A percentile compares a stretch with the other conserved stretches of the same genome.
These are phyloP conservation scores for Podospora australis DNA, from an alignment of 495 filamentous ascomycete species.

Conservation along the genomic window DNA sequence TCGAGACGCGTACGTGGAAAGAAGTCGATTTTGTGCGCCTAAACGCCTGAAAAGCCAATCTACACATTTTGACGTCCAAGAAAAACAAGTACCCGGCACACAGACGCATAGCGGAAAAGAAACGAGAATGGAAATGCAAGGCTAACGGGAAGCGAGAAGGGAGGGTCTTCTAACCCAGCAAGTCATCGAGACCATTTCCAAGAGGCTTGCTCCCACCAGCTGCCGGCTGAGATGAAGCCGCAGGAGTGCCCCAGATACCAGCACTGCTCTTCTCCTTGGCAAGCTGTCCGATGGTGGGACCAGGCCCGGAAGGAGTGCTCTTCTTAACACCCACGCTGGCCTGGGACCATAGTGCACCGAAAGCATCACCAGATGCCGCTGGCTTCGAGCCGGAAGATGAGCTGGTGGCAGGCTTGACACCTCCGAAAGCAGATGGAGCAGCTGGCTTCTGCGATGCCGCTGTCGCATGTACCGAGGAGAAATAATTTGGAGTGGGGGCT, in stretches of 20 bases:
- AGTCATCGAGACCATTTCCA: slow-evolving; percentile 36
- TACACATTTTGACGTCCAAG: neutral
- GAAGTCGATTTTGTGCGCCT: slow-evolving; percentile 11
- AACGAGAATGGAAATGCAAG: neutral
- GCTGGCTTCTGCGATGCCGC: slow-evolving; percentile 11
- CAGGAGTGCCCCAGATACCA: slow-evolving; percentile 72
- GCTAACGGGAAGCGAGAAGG: neutral
- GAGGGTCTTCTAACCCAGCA: slow-evolving; percentile 35
- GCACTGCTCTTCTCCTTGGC: slow-evolving; percentile 93
- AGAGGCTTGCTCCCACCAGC: slow-evolving; percentile 16
- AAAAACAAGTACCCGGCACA: neutral
- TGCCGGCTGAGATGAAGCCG: slow-evolving; percentile 6
- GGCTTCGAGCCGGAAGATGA: slow-evolving; percentile 44
- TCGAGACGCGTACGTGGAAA: no score
- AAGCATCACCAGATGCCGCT: slow-evolving; percentile 65
- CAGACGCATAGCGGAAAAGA: neutral
- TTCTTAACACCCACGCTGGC: slow-evolving; percentile 79
- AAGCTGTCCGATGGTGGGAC: slow-evolving; percentile 79
- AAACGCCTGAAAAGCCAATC: slow-evolving; percentile 19
- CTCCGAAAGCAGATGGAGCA: slow-evolving; percentile 22
- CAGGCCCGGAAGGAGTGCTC: slow-evolving; percentile 48
- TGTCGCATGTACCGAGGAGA: slow-evolving; percentile 63
- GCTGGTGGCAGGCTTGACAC: slow-evolving; percentile 7
- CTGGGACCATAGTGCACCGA: slow-evolving; percentile 76
- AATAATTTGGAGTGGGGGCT: slow-evolving; percentile 83